These are phyloP conservation scores for Sphagnum magellanicum DNA, from an alignment of 228 moss, liverwort and hornwort genomes.

Conservation along the genomic window DNA sequence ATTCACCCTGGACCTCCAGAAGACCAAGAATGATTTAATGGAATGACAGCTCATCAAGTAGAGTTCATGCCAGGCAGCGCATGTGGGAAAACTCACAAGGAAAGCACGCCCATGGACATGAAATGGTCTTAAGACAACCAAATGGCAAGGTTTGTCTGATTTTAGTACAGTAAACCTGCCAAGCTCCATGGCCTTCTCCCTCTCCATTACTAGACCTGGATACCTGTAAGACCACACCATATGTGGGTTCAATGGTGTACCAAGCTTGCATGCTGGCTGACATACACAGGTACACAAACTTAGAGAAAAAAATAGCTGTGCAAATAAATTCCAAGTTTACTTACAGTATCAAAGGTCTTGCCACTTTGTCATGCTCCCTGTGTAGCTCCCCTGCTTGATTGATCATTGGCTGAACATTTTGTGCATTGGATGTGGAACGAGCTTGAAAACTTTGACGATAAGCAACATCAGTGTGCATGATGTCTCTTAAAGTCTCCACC, in stretches of 20 bases:
- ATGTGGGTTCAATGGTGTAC: too few species aligned
- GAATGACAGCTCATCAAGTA: too few species aligned
- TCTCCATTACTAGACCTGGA: slow-evolving; percentile 22
- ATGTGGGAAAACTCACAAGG: slow-evolving; percentile 17
- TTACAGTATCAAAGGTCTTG: slow-evolving; percentile 24
- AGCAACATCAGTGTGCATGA: too few species aligned
- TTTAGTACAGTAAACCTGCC: slow-evolving; percentile 24
- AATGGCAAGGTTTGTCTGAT: slow-evolving; percentile 34
- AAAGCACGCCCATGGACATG: slow-evolving; percentile 51
- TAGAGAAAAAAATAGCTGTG: too few species aligned
- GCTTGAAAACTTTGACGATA: too few species aligned
- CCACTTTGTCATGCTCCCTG: slow-evolving; percentile 21
- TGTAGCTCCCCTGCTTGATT: slow-evolving; percentile 5
- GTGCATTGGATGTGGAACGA: too few species aligned
- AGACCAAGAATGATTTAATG: too few species aligned
- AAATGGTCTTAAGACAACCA: slow-evolving; percentile 34
- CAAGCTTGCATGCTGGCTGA: too few species aligned
- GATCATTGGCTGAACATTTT: too few species aligned
- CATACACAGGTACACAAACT: too few species aligned
- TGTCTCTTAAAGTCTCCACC: slow-evolving; percentile 28
- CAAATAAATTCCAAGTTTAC: slow-evolving; percentile 1
- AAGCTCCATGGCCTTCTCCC: slow-evolving; percentile 35
- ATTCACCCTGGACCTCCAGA: too few species aligned
- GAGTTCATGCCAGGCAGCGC: too few species aligned
- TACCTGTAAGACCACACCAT: slow-evolving; percentile 11